A percentile compares a stretch with the other conserved stretches of the same genome.
These are phyloP conservation scores for Eleusine coracana DNA, from an alignment of 176 grass and related monocot genomes.

Conservation along the genomic window DNA sequence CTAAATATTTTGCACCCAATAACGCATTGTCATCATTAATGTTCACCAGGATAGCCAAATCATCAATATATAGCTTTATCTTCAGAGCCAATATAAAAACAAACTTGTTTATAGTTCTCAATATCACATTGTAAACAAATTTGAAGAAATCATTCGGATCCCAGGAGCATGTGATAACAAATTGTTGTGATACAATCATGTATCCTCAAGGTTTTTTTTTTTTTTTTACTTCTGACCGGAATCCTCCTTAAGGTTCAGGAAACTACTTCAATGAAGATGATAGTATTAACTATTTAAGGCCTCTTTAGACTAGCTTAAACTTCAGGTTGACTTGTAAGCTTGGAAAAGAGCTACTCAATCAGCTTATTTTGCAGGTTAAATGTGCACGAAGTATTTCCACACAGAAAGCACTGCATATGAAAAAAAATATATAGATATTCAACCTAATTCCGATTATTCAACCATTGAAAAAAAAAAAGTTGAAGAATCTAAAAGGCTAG, in stretches of 20 bases:
- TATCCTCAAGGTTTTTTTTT: background rate
- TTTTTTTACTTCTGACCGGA: too few relatives aligned
- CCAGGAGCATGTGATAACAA: conserved; percentile 13
- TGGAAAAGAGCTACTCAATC: background rate
- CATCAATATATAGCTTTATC: background rate
- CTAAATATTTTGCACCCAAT: background rate
- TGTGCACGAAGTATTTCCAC: too few relatives aligned
- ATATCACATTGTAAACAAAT: background rate
- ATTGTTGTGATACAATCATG: background rate
- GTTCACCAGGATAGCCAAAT: background rate
- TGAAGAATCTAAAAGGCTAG: conserved; percentile 5
- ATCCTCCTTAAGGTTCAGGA: background rate
- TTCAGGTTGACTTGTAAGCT: background rate
- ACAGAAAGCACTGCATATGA: background rate
- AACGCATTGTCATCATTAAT: conserved; percentile 15
- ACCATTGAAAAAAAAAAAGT: background rate
- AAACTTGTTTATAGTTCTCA: background rate
- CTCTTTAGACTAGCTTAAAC: conserved; percentile 9
- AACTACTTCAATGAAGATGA: background rate
- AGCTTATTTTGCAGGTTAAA: conserved; percentile 1
- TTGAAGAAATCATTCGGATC: background rate
- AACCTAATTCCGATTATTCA: background rate
- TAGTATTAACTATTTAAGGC: background rate
- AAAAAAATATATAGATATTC: background rate
- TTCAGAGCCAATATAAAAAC: conserved; percentile 26